Evolutionary conservation across 306 rosid genomes (phyloP), one percentile per base, ranked within the genome.

Genomic region (Castanea sativa): DNA sequence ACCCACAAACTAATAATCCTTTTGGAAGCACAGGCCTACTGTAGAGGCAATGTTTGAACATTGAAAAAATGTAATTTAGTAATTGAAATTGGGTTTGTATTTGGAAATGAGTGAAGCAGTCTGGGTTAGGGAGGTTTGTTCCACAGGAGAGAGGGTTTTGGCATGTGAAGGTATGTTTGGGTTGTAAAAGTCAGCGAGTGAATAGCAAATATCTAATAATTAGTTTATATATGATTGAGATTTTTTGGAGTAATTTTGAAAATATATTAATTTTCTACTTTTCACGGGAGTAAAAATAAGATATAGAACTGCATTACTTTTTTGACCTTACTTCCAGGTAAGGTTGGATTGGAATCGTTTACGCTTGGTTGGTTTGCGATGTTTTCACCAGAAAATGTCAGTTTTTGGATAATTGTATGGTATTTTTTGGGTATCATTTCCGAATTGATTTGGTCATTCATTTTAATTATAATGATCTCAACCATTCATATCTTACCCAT

Each of bases 21-120:
- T 96, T 93, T 83, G 99, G 98, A 88, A 89, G 87, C 90, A 83
- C 97, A 2, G 93, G 98, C 82, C 83, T 96, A 82, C 85, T 96
- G 81, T 96, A 83, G 89, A 30, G 69, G 71, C 71, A 43, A 21
- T 55, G 5, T 52, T 21, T 53, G 73, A 16, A 18, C 61, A 30
- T 74, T 11, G 21, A 32, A 13, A 49, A 60, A 75, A 21, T 75
- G 78, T 78, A 75, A 76, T 81, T 76, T 84, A 25, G 60, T 72
- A 61, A 23, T 69, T 60, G 81, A 85, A 75, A 89, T 81, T 90
- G 88, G 82, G 78, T 89, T 87, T 85, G 80, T 78, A 80, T 83
- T 85, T 60, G 83, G 82, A 74, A 82, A 81, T 68, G 83, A 85
- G 90, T 77, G 85, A 73, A 80, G 86, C 73, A 73, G 76, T 76